A percentile compares a stretch with the other conserved stretches of the same genome.
Conservation (phyloP, 352 stramenopile genomes). For the Globisporangium spiculum region DNA sequence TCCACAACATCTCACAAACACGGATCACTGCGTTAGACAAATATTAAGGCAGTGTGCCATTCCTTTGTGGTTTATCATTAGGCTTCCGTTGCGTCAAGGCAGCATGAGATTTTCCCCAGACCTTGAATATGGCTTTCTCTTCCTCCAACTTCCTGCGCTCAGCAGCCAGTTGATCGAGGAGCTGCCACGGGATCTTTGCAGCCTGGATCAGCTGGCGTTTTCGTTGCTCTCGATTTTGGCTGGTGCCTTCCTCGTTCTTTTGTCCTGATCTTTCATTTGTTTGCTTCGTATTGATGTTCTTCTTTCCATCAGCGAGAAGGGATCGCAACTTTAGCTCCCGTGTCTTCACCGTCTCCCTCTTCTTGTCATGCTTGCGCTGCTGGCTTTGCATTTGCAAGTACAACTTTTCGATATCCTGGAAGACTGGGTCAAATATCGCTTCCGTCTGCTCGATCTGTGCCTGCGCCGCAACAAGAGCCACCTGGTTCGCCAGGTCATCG, state of each 20-base stretch:
- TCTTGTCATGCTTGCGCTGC: slow-evolving; percentile 25
- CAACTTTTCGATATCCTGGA: slow-evolving; percentile 46
- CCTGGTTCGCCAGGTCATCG: slow-evolving; percentile 39
- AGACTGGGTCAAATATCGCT: slow-evolving; percentile 61
- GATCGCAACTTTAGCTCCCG: neutral
- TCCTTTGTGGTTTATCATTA: neutral
- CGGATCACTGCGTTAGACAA: neutral
- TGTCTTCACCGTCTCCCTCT: neutral
- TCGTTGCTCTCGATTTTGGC: slow-evolving; percentile 24
- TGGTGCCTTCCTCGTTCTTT: neutral
- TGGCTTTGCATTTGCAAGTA: slow-evolving; percentile 42
- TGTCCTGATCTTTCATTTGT: slow-evolving; percentile 2
- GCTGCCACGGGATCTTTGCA: slow-evolving; percentile 64
- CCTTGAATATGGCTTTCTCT: slow-evolving; percentile 62
- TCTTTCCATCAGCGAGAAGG: neutral
- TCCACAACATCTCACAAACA: neutral
- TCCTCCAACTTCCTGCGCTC: slow-evolving; percentile 44
- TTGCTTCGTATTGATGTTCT: neutral
- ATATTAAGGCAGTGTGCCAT: slow-evolving; percentile 1
- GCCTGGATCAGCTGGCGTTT: slow-evolving; percentile 32
- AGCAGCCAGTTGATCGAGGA: slow-evolving; percentile 59
- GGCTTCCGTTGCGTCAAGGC: neutral
- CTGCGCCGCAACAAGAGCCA: slow-evolving; percentile 37
- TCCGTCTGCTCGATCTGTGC: slow-evolving; percentile 60
- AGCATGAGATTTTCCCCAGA: slow-evolving; percentile 34